Percentiles rank a stretch among this genome's conserved stretches.
Evolutionary conservation across 495 filamentous ascomycete species (phyloP).

Genomic region (Jackrogersella minutella): DNA sequence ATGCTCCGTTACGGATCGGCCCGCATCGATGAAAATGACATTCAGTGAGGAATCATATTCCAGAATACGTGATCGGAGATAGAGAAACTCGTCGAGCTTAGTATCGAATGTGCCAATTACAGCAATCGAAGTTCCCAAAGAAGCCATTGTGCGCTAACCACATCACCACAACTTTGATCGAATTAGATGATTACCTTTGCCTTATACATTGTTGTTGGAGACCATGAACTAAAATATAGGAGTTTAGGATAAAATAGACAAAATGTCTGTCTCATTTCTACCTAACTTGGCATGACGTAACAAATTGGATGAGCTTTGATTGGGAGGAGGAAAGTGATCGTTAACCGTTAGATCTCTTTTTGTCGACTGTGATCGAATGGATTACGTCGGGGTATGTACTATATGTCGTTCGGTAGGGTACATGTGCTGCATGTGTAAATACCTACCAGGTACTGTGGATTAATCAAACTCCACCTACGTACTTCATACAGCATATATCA

Average conservation of each 20-base stretch:
- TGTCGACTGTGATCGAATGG: neutral
- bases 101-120: constrained; percentile 75
- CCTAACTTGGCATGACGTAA: no score
- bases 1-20: constrained; percentile 53
- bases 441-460: no score
- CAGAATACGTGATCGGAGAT: constrained; percentile 59
- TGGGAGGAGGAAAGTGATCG: no score
- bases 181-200: neutral
- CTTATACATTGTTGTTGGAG: no score
- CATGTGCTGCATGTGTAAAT: no score
- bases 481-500: neutral
- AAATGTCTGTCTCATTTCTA: no score
- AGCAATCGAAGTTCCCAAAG: constrained; percentile 55
- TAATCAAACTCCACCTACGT: neutral
- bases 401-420: no score
- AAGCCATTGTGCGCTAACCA: constrained; percentile 31
- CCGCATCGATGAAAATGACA: constrained; percentile 66
- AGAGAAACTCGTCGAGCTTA: constrained; percentile 68
- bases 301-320: no score
- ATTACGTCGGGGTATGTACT: neutral
- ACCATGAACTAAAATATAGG: no score
- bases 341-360: no score
- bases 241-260: no score
- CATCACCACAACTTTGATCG: neutral
- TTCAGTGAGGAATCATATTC: constrained; percentile 36